Evolutionary conservation across 768 basidiomycete species (phyloP), one percentile per base, ranked within the genome.

Genomic region (Trametes maxima): DNA sequence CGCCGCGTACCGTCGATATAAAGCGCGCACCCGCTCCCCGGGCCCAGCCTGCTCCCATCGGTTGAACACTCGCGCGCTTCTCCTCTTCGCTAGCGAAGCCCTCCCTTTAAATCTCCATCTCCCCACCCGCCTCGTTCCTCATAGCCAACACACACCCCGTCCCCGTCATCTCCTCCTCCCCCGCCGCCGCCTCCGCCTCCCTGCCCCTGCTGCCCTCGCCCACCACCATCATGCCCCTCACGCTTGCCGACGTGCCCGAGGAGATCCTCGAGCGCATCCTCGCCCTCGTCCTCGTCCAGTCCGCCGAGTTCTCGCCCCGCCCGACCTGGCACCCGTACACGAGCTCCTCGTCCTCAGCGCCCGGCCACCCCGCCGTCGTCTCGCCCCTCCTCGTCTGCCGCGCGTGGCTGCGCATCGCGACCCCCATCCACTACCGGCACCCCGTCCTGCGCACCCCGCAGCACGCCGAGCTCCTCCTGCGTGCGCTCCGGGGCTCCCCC

Each of bases 391-490:
- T 83, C 53, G 82, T 84, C 47, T 86, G 73, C 51, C 79, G 72
- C 40, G 67, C 74, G 22, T 84, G 87, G 74, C 71, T 78, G 45
- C 79, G 88, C 60, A 86, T 89, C 60, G 79, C 77, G 1, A 79
- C 79, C 0, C 86, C 86, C 1, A 76, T 86, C 13, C 78, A 85
- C 62, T 88, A 88, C 75, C 76, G 81, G 67, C 76, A 78, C 44
- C 61, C 88, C 44, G 75, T 77, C 65, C 68, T 89, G 46, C 73
- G 69, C 39, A 75, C 80, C 0, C 62, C 77, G 0, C 37, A 53
- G 12, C 80, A 85, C 22, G 73, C 84, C 0, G 62, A 66, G 12
- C 62, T 70, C 10, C 76, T 80, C 13, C 68, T 73, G n/a, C 66
- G 62, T 17, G 75, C 80, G 0, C 76, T 87, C 37, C 53, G 64